Base-by-base conservation (phyloP, 2,329 filamentous ascomycete species). In the Phaeosphaeriaceae sp. region DNA sequence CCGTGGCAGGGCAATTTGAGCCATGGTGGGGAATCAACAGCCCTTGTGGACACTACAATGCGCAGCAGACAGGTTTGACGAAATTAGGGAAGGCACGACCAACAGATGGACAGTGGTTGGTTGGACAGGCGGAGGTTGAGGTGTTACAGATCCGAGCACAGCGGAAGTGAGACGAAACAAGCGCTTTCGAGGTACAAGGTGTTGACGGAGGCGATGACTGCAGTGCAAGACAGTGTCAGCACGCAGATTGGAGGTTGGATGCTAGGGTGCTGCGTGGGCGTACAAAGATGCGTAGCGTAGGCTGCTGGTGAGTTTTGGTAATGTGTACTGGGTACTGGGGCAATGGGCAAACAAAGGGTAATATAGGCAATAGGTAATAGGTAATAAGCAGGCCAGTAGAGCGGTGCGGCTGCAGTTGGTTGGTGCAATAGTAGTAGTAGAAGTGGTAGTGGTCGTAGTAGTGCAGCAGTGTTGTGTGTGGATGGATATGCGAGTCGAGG, bases 1-100 rank as follows among this genome's bases (percentile, higher is more conserved):
- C 66, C 70, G 71, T 68, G 71, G 70, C 66, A 73, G 58, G 29
- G 70, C 66, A 51, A 70, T 72, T 53, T 73, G 62, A 61, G 69
- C 68, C 67, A 72, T 72, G 40, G 58, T 63, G 65, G 60, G 48
- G 56, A 54, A 64, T 51, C 54, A 54, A 58, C 54, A 52, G 56
- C 58, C 49, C 54, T 52, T 49, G 54, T 46, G 48, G 61, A 61
- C 59, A 59, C 64, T 53, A 59, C 55, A 52, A 50, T 47, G 50
- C 56, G 61, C 58, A 48, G 53, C 50, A 39, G 60, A 49, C 48
- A 52, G 56, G 48, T 52, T 54, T 60, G 57, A 61, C 52, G 63
- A 66, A 54, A 68, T 67, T 68, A 66, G 48, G 53, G 56, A 58
- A 58, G 46, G 61, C 54, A 60, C 57, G 38, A 62, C 56, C 56